Evolutionary conservation across 768 basidiomycete species (phyloP).

Genomic region (Polyporus arcularius): DNA sequence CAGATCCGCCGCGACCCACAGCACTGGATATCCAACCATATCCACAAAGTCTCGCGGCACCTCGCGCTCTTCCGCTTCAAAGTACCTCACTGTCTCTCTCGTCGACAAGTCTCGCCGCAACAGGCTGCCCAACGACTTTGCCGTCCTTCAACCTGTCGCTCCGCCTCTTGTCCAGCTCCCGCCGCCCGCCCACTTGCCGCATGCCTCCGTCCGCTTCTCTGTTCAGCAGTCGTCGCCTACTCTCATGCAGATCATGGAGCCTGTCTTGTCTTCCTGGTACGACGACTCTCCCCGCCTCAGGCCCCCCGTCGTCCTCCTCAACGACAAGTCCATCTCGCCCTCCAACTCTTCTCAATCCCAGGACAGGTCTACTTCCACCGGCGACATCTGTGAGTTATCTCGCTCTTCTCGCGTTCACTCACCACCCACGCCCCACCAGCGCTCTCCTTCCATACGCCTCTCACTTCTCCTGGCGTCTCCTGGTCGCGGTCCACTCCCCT

Average conservation of each 20-base stretch:
- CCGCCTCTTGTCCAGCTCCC: neutral
- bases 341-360: neutral
- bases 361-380: neutral
- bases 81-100: slow-evolving; percentile 21
- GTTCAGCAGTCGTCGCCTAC: slow-evolving; percentile 12
- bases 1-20: slow-evolving; percentile 3
- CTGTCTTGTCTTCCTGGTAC: slow-evolving; percentile 23
- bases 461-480: slow-evolving; percentile 16
- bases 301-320: neutral
- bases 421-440: neutral
- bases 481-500: neutral
- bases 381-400: neutral
- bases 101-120: slow-evolving; percentile 17
- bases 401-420: too few species aligned
- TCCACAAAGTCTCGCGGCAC: slow-evolving; percentile 9
- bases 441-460: slow-evolving; percentile 18
- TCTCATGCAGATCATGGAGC: slow-evolving; percentile 27
- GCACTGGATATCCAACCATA: slow-evolving; percentile 11
- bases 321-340: slow-evolving; percentile 2
- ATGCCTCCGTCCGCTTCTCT: neutral
- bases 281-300: slow-evolving; percentile 2
- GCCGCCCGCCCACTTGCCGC: neutral
- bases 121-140: slow-evolving; percentile 1
- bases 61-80: slow-evolving; percentile 21
- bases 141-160: slow-evolving; percentile 19